Evolutionary conservation across 768 basidiomycete genomes (phyloP), one percentile per base, ranked within the genome.

Genomic region (Lactarius pseudohatsudake): DNA sequence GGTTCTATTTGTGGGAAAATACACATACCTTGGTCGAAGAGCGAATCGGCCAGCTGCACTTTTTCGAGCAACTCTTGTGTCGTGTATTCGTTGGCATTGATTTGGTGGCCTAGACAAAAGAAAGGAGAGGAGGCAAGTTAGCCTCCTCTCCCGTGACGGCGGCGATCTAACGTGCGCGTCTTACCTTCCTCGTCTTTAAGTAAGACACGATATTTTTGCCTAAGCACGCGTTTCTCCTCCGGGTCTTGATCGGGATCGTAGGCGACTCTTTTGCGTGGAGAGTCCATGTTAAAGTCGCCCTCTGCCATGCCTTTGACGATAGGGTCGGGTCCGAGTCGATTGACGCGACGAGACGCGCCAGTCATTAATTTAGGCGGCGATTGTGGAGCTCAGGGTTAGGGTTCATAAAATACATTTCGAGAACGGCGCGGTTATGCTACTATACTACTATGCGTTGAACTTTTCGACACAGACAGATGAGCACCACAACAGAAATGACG

Each of bases 221-320:
- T 82, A 8, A 94, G 78, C 47, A 81, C 81, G 69, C 93, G 86
- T 75, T 90, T 88, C 74, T 91, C 88, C 68, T 90, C 87, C 5
- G 88, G 86, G 78, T 94, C 84, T 74, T 94, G 92, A 75, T 94
- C 90, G 11, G 92, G 92, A 73, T 94, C 90, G 73, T 91, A 94
- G 15, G 81, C 78, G 20, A 83, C 80, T 73, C 69, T 71, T 57
- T 64, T 64, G 7, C 66, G 64, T 26, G 62, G 63, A 13, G 68
- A 62, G 20, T 62, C 65, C 66, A 61, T 65, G 62, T 20, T 53
- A 20, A 38, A 36, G 20, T 71, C 68, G 22, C 41, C 50, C 26
- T 69, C 68, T 57, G 68, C 62, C 69, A 71, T 70, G 55, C 1
- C 13, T 41, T 47, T 26, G 36, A 28, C 36, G 32, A 47, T 60